Evolutionary conservation across 2,329 filamentous ascomycete genomes (phyloP).

Genomic region (Blastomyces silverae): DNA sequence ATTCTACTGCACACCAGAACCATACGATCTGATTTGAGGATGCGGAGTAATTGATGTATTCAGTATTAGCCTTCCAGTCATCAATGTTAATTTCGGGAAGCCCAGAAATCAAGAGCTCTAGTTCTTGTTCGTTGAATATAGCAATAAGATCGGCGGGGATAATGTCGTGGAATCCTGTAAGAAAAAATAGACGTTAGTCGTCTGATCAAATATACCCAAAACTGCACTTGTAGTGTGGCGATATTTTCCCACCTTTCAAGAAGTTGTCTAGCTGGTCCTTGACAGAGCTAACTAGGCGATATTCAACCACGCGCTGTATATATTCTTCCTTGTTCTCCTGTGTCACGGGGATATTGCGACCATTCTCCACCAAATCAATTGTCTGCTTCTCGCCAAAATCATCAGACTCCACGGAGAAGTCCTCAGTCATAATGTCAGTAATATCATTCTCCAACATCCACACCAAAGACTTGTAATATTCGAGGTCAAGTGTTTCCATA

Average conservation of each 20-base stretch:
- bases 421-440: slow-evolving; percentile 93
- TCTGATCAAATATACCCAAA: not conserved
- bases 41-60: slow-evolving; percentile 95
- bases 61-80: slow-evolving; percentile 98
- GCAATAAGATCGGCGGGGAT: slow-evolving; percentile 89
- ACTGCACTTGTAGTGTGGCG: not conserved
- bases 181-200: slow-evolving; percentile 28
- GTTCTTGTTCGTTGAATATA: slow-evolving; percentile 97
- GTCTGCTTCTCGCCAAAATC: slow-evolving; percentile 85
- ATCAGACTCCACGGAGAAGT: slow-evolving; percentile 88
- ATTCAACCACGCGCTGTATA: slow-evolving; percentile 87
- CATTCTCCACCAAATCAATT: slow-evolving; percentile 79
- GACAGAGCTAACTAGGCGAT: slow-evolving; percentile 84
- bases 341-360: slow-evolving; percentile 85
- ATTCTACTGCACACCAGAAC: slow-evolving; percentile 98
- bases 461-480: slow-evolving; percentile 96
- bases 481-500: slow-evolving; percentile 96
- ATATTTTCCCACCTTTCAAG: slow-evolving; percentile 58
- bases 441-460: slow-evolving; percentile 99
- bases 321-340: slow-evolving; percentile 99
- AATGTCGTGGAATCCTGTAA: slow-evolving; percentile 86
- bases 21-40: slow-evolving; percentile 96
- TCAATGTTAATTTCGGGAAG: slow-evolving; percentile 96
- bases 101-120: slow-evolving; percentile 93
- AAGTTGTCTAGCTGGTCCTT: slow-evolving; percentile 92